Evolutionary conservation across 1,139 yeast genomes (phyloP), one percentile per base, ranked within the genome.

Genomic region (Yamadazyma aaseri): DNA sequence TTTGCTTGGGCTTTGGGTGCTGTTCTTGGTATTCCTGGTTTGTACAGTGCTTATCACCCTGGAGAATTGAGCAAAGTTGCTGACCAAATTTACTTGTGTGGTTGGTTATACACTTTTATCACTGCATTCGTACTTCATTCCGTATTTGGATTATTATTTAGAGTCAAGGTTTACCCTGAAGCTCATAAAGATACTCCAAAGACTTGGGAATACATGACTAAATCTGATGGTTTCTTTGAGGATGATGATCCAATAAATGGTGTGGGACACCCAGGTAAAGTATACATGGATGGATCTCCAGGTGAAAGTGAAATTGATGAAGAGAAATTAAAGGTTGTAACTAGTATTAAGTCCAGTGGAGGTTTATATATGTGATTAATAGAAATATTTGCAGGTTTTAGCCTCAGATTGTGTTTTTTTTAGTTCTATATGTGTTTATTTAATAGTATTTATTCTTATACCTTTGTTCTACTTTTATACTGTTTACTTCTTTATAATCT

Each of bases 251-350:
- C 46, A 6, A 46, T 47, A 7, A 39, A 40, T 30, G 44, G 44
- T 13, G 50, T 46, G 13, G 51, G 51, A 5, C 38, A 38, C 26
- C 47, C 47, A 11, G 44, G 49, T 6, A 33, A 30, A 17, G 39
- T 46, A 8, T 33, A 32, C 28, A 8, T 39, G 6, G 37, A 33
- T 2, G 39, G 39, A 11, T 39, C 34, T 12, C n/a, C n/a, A n/a
- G 35, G 32, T 6, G 35, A 32, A 11, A 32, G 36, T 12, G 42
- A 32, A 12, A 18, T 17, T 3, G 28, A 97, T 3, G 47, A 45
- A 21, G 50, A 41, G 35, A 46, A 45, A 25, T 29, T 46, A 23
- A 46, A 45, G 36, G 46, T 45, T 10, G 27, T 43, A 5, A 42
- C 49, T 13, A 45, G 50, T 45, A 42, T 46, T 12, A 46, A 45